phyloP scores from a whole-genome alignment of 208 protist genomes.

The Blechomonas ayalai region DNA sequence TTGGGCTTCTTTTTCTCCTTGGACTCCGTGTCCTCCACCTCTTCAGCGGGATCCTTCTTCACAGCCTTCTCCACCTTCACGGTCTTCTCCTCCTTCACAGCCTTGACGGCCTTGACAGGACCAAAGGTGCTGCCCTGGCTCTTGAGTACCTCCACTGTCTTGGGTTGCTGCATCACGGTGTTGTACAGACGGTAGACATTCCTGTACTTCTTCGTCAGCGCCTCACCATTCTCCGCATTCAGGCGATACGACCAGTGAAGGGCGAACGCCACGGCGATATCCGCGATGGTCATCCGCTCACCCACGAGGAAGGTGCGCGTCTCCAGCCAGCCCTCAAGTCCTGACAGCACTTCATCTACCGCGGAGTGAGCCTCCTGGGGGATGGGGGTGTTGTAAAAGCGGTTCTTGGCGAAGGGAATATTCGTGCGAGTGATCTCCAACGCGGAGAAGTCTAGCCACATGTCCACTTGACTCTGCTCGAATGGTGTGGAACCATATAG shows the following conservation, averaged over 20 bases:
- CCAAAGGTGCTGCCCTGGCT: constrained; percentile 34
- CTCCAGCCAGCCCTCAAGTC: constrained; percentile 69
- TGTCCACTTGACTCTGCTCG: constrained; percentile 74
- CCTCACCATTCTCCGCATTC: constrained; percentile 26
- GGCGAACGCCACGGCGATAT: constrained; percentile 60
- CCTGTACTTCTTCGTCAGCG: constrained; percentile 53
- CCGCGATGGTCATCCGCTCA: constrained; percentile 74
- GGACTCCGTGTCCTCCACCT: constrained; percentile 28
- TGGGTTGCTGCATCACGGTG: constrained; percentile 71
- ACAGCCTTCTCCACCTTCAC: constrained; percentile 15
- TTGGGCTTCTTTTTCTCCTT: constrained; percentile 69
- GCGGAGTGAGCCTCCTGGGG: constrained; percentile 19
- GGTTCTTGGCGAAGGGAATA: constrained; percentile 19
- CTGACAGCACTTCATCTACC: constrained; percentile 34
- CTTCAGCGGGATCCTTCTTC: constrained; percentile 14
- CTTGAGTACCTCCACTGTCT: constrained; percentile 56
- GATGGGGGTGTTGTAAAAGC: constrained; percentile 15
- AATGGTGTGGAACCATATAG: constrained; percentile 71
- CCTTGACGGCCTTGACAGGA: constrained; percentile 24
- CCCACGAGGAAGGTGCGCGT: constrained; percentile 80
- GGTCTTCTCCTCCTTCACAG: constrained; percentile 6
- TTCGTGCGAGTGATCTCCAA: constrained; percentile 45
- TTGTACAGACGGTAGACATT: constrained; percentile 63
- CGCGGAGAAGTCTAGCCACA: constrained; percentile 81
- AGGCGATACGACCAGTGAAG: constrained; percentile 52